These are phyloP conservation scores for Russula ochroleuca DNA, from an alignment of 768 basidiomycete species.

Conservation along the genomic window DNA sequence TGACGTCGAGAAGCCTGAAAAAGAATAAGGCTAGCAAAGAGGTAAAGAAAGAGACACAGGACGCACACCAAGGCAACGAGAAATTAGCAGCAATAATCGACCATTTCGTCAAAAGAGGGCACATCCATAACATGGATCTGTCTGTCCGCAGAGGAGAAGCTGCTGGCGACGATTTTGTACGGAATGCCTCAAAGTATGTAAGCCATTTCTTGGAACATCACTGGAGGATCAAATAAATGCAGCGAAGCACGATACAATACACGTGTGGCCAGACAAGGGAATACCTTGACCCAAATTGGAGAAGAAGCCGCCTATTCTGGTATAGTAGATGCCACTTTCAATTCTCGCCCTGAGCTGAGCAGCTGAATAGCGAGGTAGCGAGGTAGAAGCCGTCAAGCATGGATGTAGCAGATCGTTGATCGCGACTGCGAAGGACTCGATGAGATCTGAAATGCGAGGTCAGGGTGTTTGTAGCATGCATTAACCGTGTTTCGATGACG, in stretches of 20 bases:
- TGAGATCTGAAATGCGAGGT: no score
- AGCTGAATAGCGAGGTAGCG: conserved; percentile 3
- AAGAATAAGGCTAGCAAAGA: no score
- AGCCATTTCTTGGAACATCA: conserved; percentile 22
- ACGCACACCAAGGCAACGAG: no score
- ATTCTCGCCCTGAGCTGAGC: no score
- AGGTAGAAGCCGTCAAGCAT: background rate
- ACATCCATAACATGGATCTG: conserved; percentile 46
- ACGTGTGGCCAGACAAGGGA: conserved; percentile 47
- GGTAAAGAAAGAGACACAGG: no score
- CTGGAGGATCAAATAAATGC: background rate
- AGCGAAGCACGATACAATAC: background rate
- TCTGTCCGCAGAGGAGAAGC: conserved; percentile 34
- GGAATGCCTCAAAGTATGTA: conserved; percentile 28
- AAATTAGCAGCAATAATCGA: no score
- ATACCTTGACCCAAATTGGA: conserved; percentile 68
- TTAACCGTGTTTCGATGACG: no score
- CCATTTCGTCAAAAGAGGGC: no score
- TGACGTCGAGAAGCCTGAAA: no score
- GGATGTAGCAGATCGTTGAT: conserved; percentile 42
- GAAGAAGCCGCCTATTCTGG: conserved; percentile 46
- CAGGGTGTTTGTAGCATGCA: background rate
- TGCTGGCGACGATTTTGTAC: no score
- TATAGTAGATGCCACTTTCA: no score
- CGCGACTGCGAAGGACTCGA: conserved; percentile 49